Base-by-base conservation (phyloP, 192 early-diverging fungal species). In the Coemansia sp. region DNA sequence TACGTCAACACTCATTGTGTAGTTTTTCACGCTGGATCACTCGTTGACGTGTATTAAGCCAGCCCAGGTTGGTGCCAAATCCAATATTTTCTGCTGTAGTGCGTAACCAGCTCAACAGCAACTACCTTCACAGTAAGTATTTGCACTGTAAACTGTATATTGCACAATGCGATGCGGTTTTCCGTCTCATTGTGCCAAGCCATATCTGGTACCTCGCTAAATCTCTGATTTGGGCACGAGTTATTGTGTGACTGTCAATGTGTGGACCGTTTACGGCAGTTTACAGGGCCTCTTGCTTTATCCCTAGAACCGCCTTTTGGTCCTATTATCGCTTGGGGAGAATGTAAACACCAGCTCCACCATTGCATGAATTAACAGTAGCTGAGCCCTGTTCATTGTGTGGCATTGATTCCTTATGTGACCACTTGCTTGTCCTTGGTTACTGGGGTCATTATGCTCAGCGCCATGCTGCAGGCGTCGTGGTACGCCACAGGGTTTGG, bases 381-480 rank as follows among this genome's bases (percentile, higher is more conserved):
- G 31, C 31, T 34, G 31, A 34, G 31, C 31, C 31, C 31, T 34
- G 31, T 34, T 34, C 31, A 34, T 34, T 34, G 31, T 34, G 31
- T 34, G 31, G 31, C 31, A 34, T 34, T 34, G 6, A 34, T 34
- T 34, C 31, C 31, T 34, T 34, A 34, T 34, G 31, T 34, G 31
- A 34, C 7, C 31, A 8, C 31, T 34, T 34, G 31, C 31, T 34
- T 34, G 31, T 34, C 31, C 31, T 14, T 31, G 24, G 52, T 23
- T 15, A 18, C 14, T 31, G 24, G 53, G 31, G 25, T 14, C 53
- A 55, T 55, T 55, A 26, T 55, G 31, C 23, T 55, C 24, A 55
- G 53, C 24, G 53, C 53, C 53, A 55, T 31, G 53, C 18, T 55
- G 14, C 25, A 28, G 53, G 53, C 53, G 25, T 31, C 2, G 53